phyloP scores from a whole-genome alignment of 768 basidiomycete genomes.

The Auriscalpium microsporum region DNA sequence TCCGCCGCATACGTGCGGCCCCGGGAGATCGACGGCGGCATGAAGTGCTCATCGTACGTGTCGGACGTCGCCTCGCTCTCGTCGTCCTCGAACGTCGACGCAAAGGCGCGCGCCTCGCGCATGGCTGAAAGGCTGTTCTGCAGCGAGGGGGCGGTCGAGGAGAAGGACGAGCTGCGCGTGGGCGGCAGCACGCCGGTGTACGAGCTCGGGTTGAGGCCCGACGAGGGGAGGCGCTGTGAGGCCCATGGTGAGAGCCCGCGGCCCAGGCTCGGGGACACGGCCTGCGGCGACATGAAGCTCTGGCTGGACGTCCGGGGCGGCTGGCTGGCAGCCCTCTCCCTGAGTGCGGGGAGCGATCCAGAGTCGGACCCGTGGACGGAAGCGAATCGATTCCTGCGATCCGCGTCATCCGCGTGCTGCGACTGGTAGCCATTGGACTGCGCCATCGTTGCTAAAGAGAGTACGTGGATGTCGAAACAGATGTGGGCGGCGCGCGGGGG shows the following conservation, averaged over 20 bases:
- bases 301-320: slow-evolving; percentile 49
- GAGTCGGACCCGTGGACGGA: slow-evolving; percentile 32
- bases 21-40: slow-evolving; percentile 38
- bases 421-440: slow-evolving; percentile 26
- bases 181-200: slow-evolving; percentile 29
- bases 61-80: slow-evolving; percentile 60
- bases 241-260: slow-evolving; percentile 39
- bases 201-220: slow-evolving; percentile 34
- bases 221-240: slow-evolving; percentile 31
- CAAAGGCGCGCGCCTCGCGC: slow-evolving; percentile 55
- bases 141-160: slow-evolving; percentile 34
- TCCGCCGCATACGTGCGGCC: slow-evolving; percentile 58
- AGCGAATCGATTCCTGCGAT: slow-evolving; percentile 56
- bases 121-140: slow-evolving; percentile 56
- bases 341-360: slow-evolving; percentile 33
- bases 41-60: slow-evolving; percentile 36
- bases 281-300: slow-evolving; percentile 35
- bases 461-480: slow-evolving; percentile 14
- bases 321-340: slow-evolving; percentile 64
- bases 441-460: slow-evolving; percentile 25
- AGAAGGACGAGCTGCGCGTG: slow-evolving; percentile 63
- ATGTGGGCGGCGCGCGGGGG: slow-evolving; percentile 17
- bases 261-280: slow-evolving; percentile 38
- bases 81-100: slow-evolving; percentile 77
- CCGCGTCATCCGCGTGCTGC: slow-evolving; percentile 33